Evolutionary conservation across 2,329 filamentous ascomycete species (phyloP), one percentile per base, ranked within the genome.

Genomic region (Curvularia sp.): DNA sequence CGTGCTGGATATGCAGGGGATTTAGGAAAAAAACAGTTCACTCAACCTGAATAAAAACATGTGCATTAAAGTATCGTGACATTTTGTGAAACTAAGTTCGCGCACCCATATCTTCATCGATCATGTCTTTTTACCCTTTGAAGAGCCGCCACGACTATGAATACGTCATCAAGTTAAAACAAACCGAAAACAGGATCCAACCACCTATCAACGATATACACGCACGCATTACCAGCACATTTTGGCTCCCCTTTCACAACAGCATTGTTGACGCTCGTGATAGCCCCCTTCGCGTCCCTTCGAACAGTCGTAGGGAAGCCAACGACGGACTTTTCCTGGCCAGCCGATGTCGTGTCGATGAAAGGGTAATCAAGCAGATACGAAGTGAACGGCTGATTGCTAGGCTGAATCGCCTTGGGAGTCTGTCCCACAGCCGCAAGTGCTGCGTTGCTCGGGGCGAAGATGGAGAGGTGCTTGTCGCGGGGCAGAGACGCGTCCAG

Each of bases 241-340:
- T 52, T 32, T 7, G 23, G 23, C 25, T 34, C 49, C 9, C 38
- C 1, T 13, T 34, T 43, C 2, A 42, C 49, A 23, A 10, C 38
- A 12, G 38, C 49, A 13, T 52, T 52, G 7, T 52, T 52, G 1
- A 52, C 49, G 10, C 49, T 43, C 7, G 27, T 43, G 18, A 52
- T 15, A 15, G 12, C 13, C 5, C 49, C 49, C 0, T 43, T n/a
- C 2, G 12, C 9, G 18, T 52, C 39, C 10, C 49, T 52, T 9
- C 28, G 18, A 2, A 52, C 38, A n/a, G 18, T 12, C 8, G 49
- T 38, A 1, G 49, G 49, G 18, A 52, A 52, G 13, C 49, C 49
- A 1, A 52, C 38, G 10, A 52, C 23, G 5, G 49, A 52, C 13
- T 18, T 52, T 18, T 43, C 49, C n/a, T 28, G 25, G 3, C 49